Conservation (phyloP, 345 rosid genomes). For the Erodium maritimum region DNA sequence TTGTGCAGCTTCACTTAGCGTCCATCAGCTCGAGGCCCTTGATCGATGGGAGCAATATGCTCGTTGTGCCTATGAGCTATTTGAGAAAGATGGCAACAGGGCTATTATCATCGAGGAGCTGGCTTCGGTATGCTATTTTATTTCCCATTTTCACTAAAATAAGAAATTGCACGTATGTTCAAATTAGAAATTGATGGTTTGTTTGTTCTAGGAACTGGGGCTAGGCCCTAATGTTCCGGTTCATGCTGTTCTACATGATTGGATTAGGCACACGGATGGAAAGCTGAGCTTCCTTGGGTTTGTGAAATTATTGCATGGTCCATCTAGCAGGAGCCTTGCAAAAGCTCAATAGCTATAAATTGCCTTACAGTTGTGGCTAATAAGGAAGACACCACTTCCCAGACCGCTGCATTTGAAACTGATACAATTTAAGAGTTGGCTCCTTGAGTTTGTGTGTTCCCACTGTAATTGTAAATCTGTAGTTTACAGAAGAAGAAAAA, state of each 20-base stretch:
- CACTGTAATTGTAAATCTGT: too few species aligned
- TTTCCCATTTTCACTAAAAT: neutral
- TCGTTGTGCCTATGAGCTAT: conserved; percentile 81
- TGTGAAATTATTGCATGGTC: conserved; percentile 75
- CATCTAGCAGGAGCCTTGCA: conserved; percentile 49
- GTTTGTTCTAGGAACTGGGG: conserved; percentile 80
- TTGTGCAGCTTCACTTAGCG: conserved; percentile 81
- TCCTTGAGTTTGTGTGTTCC: too few species aligned
- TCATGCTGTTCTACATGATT: conserved; percentile 81
- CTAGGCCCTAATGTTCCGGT: conserved; percentile 81
- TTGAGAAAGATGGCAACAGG: conserved; percentile 88
- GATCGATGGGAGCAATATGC: conserved; percentile 92
- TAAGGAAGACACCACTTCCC: too few species aligned
- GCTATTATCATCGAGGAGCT: conserved; percentile 83
- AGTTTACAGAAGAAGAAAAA: too few species aligned
- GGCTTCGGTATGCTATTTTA: conserved; percentile 54
- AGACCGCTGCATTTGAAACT: too few species aligned
- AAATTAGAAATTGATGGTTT: too few species aligned
- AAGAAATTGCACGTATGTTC: neutral
- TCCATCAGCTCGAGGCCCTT: conserved; percentile 90
- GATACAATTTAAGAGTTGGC: too few species aligned
- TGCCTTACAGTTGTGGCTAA: neutral
- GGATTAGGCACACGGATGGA: conserved; percentile 93
- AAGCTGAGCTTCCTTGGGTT: conserved; percentile 92
- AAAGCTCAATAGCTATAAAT: conserved; percentile 30